These are phyloP conservation scores for Quercus ilex DNA, from an alignment of 306 rosid species.

Conservation along the genomic window DNA sequence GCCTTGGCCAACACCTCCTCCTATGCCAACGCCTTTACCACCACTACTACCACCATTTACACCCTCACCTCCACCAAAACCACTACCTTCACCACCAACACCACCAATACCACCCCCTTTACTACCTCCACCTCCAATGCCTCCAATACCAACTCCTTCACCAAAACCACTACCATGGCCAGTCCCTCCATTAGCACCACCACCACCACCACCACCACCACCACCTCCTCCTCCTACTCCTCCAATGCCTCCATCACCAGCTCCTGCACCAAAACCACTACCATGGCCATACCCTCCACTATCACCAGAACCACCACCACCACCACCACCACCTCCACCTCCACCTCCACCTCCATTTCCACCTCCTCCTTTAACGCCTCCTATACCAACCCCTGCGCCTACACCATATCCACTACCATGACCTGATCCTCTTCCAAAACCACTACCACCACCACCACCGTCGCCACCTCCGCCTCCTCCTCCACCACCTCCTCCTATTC, in stretches of 20 bases:
- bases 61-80: background rate
- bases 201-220: background rate
- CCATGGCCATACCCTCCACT: conserved; percentile 35
- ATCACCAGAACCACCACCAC: background rate
- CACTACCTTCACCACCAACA: conserved; percentile 26
- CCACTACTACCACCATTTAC: background rate
- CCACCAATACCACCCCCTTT: background rate
- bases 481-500: conserved; percentile 28
- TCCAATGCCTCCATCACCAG: conserved; percentile 18
- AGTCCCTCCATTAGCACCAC: conserved; percentile 30
- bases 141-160: conserved; percentile 20
- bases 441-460: background rate
- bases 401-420: conserved; percentile 47
- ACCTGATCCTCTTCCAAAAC: conserved; percentile 36
- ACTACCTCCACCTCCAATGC: conserved; percentile 14
- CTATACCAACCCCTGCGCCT: conserved; percentile 26
- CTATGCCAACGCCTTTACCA: background rate
- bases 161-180: conserved; percentile 3
- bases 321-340: conserved; percentile 25
- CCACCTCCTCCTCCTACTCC: background rate
- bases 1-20: conserved; percentile 6
- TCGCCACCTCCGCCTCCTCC: conserved; percentile 25
- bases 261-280: conserved; percentile 36
- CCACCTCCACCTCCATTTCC: conserved; percentile 23
- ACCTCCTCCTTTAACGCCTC: background rate